Evolutionary conservation across 257 asterid genomes (phyloP).

Genomic region (Petunia secreta): DNA sequence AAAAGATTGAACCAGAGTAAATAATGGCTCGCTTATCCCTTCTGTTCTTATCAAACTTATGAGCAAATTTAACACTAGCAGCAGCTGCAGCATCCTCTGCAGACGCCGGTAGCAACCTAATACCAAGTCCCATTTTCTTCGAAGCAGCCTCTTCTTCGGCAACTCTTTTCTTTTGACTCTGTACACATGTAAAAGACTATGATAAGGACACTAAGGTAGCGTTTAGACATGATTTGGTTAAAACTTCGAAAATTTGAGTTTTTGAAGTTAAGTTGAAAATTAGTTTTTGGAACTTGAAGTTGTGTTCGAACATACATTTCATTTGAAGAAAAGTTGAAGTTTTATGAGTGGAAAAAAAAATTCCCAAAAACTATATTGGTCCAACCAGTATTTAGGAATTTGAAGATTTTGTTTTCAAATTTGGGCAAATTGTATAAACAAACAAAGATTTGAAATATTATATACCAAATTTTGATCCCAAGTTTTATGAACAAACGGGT

Average conservation of each 20-base stretch:
- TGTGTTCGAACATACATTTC: too few relatives aligned
- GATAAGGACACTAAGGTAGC: background rate
- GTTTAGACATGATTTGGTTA: background rate
- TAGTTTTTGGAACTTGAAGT: too few relatives aligned
- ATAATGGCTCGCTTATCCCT: slow-evolving; percentile 83
- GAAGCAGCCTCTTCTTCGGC: slow-evolving; percentile 83
- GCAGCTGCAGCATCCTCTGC: slow-evolving; percentile 75
- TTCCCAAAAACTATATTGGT: background rate
- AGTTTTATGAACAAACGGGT: too few relatives aligned
- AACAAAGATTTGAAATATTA: too few relatives aligned
- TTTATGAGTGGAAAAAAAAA: too few relatives aligned
- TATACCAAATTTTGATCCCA: too few relatives aligned
- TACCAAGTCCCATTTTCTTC: slow-evolving; percentile 75
- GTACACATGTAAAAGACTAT: slow-evolving; percentile 13
- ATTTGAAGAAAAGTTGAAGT: too few relatives aligned
- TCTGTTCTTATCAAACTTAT: slow-evolving; percentile 65
- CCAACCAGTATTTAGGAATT: background rate
- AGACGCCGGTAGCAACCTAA: slow-evolving; percentile 75
- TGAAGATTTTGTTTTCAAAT: too few relatives aligned
- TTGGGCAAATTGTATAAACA: too few relatives aligned
- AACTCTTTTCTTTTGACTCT: slow-evolving; percentile 79
- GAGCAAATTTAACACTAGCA: slow-evolving; percentile 60
- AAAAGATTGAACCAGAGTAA: slow-evolving; percentile 73
- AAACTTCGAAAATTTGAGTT: too few relatives aligned
- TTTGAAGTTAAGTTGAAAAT: too few relatives aligned